A percentile compares a stretch with the other conserved stretches of the same genome.
Evolutionary conservation across 2,329 filamentous ascomycete genomes (phyloP).

Genomic region (Macrophomina tecta): DNA sequence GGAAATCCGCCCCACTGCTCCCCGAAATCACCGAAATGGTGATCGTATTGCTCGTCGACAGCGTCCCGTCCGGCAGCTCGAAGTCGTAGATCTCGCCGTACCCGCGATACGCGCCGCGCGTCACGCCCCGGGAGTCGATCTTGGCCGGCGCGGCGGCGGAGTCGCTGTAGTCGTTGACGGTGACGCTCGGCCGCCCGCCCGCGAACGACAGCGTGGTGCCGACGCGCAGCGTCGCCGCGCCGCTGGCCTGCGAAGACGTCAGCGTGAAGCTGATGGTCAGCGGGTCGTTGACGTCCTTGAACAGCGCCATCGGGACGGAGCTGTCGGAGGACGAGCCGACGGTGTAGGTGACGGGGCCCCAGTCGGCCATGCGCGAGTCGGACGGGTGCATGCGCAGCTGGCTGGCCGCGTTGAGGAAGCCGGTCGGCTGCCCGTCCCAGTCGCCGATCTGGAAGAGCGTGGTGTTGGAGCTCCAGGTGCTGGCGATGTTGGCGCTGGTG

Average conservation of each 20-base stretch:
- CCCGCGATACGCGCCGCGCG: conserved; percentile 69
- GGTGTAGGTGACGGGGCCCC: conserved; percentile 67
- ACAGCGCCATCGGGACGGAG: conserved; percentile 70
- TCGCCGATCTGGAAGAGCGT: conserved; percentile 69
- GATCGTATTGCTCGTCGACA: conserved; percentile 68
- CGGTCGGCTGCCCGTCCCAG: conserved; percentile 65
- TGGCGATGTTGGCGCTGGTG: conserved; percentile 59
- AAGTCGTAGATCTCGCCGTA: conserved; percentile 69
- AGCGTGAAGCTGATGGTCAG: conserved; percentile 67
- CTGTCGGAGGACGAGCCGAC: conserved; percentile 60
- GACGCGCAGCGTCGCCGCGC: conserved; percentile 65
- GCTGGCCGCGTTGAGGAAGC: conserved; percentile 71
- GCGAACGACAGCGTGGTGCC: conserved; percentile 69
- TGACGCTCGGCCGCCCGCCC: conserved; percentile 62
- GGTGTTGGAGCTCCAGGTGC: conserved; percentile 49
- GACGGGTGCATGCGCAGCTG: conserved; percentile 72
- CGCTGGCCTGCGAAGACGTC: conserved; percentile 50
- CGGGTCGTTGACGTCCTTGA: conserved; percentile 65
- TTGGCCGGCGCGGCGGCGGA: conserved; percentile 63
- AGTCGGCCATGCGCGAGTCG: conserved; percentile 67
- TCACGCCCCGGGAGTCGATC: conserved; percentile 69
- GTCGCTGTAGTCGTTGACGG: conserved; percentile 62
- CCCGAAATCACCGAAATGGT: conserved; percentile 66
- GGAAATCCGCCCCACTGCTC: conserved; percentile 59
- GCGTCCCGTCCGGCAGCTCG: conserved; percentile 63